phyloP scores from a whole-genome alignment of 805 yeast species.

The Lachancea cidri region DNA sequence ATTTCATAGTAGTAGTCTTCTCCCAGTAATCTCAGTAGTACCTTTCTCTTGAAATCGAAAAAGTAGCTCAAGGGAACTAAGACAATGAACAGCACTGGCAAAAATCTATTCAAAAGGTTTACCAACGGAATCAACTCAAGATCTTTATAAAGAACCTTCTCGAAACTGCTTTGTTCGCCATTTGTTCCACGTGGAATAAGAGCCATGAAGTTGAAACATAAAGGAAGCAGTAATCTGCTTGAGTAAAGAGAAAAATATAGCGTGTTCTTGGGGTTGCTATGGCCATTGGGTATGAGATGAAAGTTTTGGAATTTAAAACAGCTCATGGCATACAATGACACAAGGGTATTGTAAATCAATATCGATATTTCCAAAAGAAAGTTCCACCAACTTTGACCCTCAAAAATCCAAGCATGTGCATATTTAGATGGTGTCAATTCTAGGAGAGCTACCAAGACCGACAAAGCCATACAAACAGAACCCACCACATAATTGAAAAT shows the following conservation, averaged over 20 bases:
- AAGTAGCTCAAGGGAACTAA: slow-evolving; percentile 24
- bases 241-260: slow-evolving; percentile 31
- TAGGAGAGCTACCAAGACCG: slow-evolving; percentile 17
- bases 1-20: slow-evolving; percentile 32
- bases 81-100: slow-evolving; percentile 26
- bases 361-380: slow-evolving; percentile 21
- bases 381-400: slow-evolving; percentile 17
- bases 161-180: slow-evolving; percentile 20
- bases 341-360: slow-evolving; percentile 24
- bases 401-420: slow-evolving; percentile 23
- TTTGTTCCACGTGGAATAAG: slow-evolving; percentile 18
- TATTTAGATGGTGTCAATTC: slow-evolving; percentile 26
- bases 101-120: slow-evolving; percentile 22
- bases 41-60: slow-evolving; percentile 27
- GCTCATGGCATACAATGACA: slow-evolving; percentile 30
- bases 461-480: slow-evolving; percentile 12
- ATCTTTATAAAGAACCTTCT: slow-evolving; percentile 23
- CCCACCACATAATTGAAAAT: slow-evolving; percentile 12
- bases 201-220: slow-evolving; percentile 31
- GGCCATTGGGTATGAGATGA: slow-evolving; percentile 31
- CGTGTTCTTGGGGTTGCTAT: slow-evolving; percentile 30
- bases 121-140: slow-evolving; percentile 28
- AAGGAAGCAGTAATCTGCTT: slow-evolving; percentile 30
- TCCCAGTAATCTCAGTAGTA: slow-evolving; percentile 26
- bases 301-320: slow-evolving; percentile 30